These are phyloP conservation scores for Epichloe glyceriae DNA, from an alignment of 2,329 filamentous ascomycete genomes.

Conservation along the genomic window DNA sequence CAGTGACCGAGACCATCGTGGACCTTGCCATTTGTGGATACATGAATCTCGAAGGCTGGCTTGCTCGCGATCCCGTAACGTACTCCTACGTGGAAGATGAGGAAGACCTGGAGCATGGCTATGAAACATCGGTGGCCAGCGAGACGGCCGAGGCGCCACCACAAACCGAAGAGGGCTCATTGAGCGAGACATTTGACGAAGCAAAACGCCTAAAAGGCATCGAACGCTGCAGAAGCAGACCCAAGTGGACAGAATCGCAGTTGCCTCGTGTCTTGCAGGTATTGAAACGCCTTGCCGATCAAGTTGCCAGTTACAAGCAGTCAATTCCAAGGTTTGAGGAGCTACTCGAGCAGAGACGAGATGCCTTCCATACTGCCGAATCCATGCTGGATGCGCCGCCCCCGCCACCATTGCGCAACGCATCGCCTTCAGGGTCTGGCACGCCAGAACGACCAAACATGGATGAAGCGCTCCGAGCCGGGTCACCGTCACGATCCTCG, in stretches of 20 bases:
- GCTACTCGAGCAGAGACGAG: conserved; percentile 50
- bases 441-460: conserved; percentile 30
- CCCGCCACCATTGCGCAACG: conserved; percentile 11
- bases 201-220: conserved; percentile 31
- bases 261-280: conserved; percentile 42
- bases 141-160: background rate
- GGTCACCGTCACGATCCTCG: conserved; percentile 40
- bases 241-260: conserved; percentile 37
- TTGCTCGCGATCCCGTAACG: conserved; percentile 57
- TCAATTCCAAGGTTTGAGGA: conserved; percentile 62
- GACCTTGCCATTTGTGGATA: conserved; percentile 75
- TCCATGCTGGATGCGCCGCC: conserved; percentile 26
- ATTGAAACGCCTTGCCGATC: conserved; percentile 46
- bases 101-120: conserved; percentile 11
- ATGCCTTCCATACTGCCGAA: conserved; percentile 50
- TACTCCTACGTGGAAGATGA: conserved; percentile 37
- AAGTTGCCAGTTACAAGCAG: conserved; percentile 48
- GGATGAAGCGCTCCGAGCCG: conserved; percentile 30
- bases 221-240: conserved; percentile 37
- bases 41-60: conserved; percentile 80
- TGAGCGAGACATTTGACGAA: conserved; percentile 11
- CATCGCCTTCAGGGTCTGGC: conserved; percentile 18
- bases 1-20: conserved; percentile 70
- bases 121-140: conserved; percentile 6
- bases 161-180: background rate